Conservation (phyloP, 495 filamentous ascomycete genomes). For the Penicillium daleae region DNA sequence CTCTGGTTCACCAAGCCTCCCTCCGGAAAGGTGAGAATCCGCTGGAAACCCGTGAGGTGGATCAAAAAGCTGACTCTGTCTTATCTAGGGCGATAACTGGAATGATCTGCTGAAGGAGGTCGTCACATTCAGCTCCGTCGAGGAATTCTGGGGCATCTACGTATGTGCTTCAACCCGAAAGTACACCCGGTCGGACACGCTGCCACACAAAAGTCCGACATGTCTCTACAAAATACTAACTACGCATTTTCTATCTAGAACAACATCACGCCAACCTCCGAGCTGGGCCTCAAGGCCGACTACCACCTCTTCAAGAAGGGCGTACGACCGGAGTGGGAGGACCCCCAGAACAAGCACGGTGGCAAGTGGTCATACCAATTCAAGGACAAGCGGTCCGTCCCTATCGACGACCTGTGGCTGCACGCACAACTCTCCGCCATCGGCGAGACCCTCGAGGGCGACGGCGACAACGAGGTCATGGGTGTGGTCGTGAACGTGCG, state of each 20-base stretch:
- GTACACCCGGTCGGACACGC: background rate
- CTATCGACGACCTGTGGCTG: constrained; percentile 96
- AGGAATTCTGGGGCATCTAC: constrained; percentile 99
- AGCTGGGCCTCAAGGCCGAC: constrained; percentile 94
- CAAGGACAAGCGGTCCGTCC: constrained; percentile 87
- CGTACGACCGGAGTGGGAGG: constrained; percentile 97
- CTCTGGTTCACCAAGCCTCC: constrained; percentile 99
- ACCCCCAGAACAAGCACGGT: constrained; percentile 96
- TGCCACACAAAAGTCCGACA: background rate
- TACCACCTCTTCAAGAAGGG: constrained; percentile 99
- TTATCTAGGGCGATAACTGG: constrained; percentile 88
- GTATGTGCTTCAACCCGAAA: constrained; percentile 55
- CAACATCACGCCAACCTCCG: constrained; percentile 95
- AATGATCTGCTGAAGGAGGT: constrained; percentile 97
- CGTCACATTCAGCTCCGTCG: constrained; percentile 96
- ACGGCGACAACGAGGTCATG: constrained; percentile 93
- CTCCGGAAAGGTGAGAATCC: constrained; percentile 80
- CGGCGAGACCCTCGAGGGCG: constrained; percentile 95
- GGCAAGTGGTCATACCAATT: constrained; percentile 98
- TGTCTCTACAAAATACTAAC: background rate
- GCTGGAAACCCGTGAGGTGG: background rate
- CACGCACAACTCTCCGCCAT: constrained; percentile 96
- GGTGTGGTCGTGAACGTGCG: constrained; percentile 98
- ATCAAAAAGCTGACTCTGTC: constrained; percentile 7
- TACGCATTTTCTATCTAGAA: constrained; percentile 64